phyloP scores from a whole-genome alignment of 2,329 filamentous ascomycete species.

The Aspergillus neoniger region DNA sequence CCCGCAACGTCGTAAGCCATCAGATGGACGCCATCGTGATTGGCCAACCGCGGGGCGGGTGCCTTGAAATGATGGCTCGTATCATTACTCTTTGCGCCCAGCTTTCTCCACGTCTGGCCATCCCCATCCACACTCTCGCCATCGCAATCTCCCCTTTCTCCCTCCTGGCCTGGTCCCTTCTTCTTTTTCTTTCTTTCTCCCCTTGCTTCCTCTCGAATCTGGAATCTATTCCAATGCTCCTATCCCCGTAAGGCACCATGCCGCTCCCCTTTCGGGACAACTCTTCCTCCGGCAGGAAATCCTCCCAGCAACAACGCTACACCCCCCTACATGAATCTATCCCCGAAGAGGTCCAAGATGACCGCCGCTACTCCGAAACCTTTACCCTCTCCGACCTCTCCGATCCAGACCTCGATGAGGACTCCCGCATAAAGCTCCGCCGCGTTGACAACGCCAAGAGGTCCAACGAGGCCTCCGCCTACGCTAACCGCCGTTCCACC shows the following conservation, averaged over 20 bases:
- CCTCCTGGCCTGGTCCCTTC: neutral
- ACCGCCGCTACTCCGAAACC: constrained; percentile 13
- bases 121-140: neutral
- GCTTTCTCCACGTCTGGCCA: neutral
- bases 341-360: constrained; percentile 19
- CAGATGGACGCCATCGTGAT: neutral
- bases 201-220: neutral
- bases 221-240: neutral
- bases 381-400: constrained; percentile 16
- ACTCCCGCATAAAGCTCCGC: constrained; percentile 17
- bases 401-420: constrained; percentile 14
- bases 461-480: constrained; percentile 4
- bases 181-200: neutral
- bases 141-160: neutral
- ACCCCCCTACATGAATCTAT: constrained; percentile 22
- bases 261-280: constrained; percentile 9
- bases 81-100: neutral
- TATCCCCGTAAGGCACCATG: constrained; percentile 16
- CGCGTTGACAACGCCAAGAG: constrained; percentile 11
- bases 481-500: constrained; percentile 21
- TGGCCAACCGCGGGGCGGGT: neutral
- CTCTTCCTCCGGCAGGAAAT: neutral
- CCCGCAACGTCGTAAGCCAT: neutral
- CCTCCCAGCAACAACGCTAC: constrained; percentile 14
- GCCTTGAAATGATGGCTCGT: neutral